Conservation (phyloP, 176 grass and related monocot genomes). For the Hyparrhenia diplandra region DNA sequence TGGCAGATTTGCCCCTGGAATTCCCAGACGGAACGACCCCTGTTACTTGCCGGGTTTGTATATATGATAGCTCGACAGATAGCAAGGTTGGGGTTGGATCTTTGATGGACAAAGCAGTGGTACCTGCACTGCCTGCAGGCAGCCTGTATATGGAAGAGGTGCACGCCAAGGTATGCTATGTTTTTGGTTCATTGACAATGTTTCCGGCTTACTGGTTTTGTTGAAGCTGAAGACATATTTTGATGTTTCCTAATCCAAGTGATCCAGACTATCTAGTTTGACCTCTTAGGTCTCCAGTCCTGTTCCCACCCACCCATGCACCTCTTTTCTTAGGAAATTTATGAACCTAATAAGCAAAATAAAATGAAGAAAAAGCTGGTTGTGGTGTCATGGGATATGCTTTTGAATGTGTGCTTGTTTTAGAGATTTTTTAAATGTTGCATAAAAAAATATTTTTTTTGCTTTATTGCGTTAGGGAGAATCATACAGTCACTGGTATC, state of each 20-base stretch:
- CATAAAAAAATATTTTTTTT: no score
- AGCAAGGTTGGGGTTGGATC: conserved; percentile 90
- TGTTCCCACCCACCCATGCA: not conserved
- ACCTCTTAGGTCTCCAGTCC: not conserved
- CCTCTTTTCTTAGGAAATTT: not conserved
- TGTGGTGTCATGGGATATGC: not conserved
- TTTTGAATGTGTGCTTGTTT: not conserved
- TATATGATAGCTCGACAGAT: conserved; percentile 84
- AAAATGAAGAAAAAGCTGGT: not conserved
- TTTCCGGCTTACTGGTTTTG: not conserved
- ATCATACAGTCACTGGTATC: not conserved
- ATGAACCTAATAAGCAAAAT: not conserved
- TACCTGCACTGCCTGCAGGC: conserved; percentile 74
- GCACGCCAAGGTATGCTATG: conserved; percentile 64
- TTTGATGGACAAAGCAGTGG: conserved; percentile 74
- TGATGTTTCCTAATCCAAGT: not conserved
- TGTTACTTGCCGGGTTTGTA: conserved; percentile 82
- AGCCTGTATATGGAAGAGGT: conserved; percentile 98
- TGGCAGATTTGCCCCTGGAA: conserved; percentile 84
- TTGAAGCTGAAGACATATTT: not conserved
- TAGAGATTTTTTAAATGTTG: not conserved
- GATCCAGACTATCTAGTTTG: not conserved
- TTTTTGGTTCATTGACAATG: conserved; percentile 17
- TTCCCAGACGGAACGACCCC: conserved; percentile 97
- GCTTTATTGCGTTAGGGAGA: not conserved